Conservation (phyloP, 768 basidiomycete species). For the Boletus bicolor region DNA sequence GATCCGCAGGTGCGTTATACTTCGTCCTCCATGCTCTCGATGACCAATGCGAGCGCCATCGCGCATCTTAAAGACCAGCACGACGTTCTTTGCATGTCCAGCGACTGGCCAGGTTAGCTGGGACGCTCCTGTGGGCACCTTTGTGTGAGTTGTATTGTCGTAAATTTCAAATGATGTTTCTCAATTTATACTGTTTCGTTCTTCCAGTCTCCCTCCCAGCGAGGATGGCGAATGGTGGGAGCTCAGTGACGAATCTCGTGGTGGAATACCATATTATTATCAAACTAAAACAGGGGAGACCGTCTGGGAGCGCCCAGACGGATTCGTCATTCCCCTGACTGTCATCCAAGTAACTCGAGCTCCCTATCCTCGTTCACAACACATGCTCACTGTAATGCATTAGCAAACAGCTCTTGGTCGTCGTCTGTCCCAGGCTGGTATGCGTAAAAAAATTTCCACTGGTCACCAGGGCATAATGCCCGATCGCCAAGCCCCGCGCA, state of each 20-base stretch:
- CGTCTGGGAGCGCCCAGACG: constrained; percentile 86
- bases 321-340: constrained; percentile 88
- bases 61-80: constrained; percentile 41
- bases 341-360: constrained; percentile 69
- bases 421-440: constrained; percentile 57
- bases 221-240: constrained; percentile 97
- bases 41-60: constrained; percentile 6
- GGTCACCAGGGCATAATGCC: constrained; percentile 16
- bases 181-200: constrained; percentile 1
- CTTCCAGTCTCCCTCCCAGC: constrained; percentile 70
- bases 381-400: constrained; percentile 5
- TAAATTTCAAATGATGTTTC: constrained; percentile 18
- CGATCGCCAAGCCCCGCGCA: constrained; percentile 35
- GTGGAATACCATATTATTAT: constrained; percentile 88
- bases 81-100: constrained; percentile 89
- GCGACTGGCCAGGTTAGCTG: constrained; percentile 90
- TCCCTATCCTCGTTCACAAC: not conserved
- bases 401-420: constrained; percentile 74
- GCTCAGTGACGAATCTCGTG: constrained; percentile 76
- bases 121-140: constrained; percentile 88
- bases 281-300: constrained; percentile 90
- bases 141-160: constrained; percentile 56
- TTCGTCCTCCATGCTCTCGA: constrained; percentile 6
- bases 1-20: constrained; percentile 74
- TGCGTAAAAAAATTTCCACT: constrained; percentile 21